phyloP scores from a whole-genome alignment of 352 stramenopile genomes.

The Phytopythium cucurbitacearum region DNA sequence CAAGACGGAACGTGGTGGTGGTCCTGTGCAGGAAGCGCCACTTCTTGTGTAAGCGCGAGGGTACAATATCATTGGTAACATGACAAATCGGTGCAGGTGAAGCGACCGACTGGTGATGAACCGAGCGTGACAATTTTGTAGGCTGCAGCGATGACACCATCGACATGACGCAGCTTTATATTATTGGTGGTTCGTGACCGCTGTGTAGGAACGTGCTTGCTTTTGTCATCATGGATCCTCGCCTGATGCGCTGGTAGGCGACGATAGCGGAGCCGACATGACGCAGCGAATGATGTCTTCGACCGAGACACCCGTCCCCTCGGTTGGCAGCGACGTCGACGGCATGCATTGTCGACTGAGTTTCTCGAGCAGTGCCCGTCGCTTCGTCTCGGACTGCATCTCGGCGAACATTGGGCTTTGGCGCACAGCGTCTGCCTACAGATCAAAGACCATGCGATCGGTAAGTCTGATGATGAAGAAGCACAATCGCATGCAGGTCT shows the following conservation, averaged over 20 bases:
- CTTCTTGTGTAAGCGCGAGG: too few species aligned
- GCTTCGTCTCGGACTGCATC: constrained; percentile 42
- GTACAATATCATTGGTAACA: too few species aligned
- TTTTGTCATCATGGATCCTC: too few species aligned
- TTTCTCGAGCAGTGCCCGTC: constrained; percentile 30
- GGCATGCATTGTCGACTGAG: constrained; percentile 19
- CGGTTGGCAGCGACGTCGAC: not conserved
- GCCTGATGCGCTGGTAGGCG: too few species aligned
- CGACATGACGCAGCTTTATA: too few species aligned
- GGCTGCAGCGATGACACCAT: too few species aligned
- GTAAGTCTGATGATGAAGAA: not conserved
- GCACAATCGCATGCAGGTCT: not conserved
- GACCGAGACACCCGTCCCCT: constrained; percentile 5
- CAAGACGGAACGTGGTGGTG: constrained; percentile 1
- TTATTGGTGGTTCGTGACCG: too few species aligned
- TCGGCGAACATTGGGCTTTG: constrained; percentile 25
- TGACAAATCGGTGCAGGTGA: not conserved
- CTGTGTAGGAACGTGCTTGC: too few species aligned
- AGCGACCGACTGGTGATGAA: not conserved
- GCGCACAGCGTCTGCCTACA: constrained; percentile 31
- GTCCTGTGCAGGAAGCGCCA: too few species aligned
- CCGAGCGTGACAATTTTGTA: not conserved
- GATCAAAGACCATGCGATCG: not conserved
- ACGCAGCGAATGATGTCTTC: constrained; percentile 23
- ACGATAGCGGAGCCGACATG: constrained; percentile 11